Evolutionary conservation across 2,329 filamentous ascomycete species (phyloP).

Genomic region (Whalleya microplaca): DNA sequence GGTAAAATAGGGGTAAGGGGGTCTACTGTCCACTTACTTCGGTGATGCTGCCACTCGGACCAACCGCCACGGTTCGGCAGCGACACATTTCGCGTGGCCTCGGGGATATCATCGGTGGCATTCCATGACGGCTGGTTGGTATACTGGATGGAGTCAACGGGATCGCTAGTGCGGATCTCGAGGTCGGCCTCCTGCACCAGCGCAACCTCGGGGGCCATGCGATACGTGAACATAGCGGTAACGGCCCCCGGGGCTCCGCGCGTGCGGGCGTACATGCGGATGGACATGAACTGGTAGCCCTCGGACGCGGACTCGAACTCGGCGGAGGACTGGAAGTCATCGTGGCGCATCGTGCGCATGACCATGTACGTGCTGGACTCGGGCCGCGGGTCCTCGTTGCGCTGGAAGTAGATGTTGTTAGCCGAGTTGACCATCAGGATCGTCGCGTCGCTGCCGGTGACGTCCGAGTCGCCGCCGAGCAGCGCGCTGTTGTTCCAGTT

Average conservation of each 20-base stretch:
- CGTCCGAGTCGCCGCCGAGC: slow-evolving; percentile 28
- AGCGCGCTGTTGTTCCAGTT: slow-evolving; percentile 42
- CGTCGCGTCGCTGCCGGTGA: slow-evolving; percentile 38
- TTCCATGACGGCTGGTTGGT: slow-evolving; percentile 56
- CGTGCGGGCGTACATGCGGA: slow-evolving; percentile 56
- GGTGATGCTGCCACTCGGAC: slow-evolving; percentile 54
- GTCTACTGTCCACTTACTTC: slow-evolving; percentile 22
- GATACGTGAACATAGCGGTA: slow-evolving; percentile 58
- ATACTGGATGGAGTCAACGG: slow-evolving; percentile 44
- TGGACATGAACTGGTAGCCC: slow-evolving; percentile 43
- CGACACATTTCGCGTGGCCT: slow-evolving; percentile 45
- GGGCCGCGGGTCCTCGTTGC: slow-evolving; percentile 38
- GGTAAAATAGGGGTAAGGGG: background rate
- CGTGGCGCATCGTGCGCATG: slow-evolving; percentile 50
- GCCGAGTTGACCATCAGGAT: slow-evolving; percentile 44
- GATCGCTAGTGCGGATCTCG: slow-evolving; percentile 46
- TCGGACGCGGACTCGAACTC: slow-evolving; percentile 48
- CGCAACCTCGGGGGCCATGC: slow-evolving; percentile 26
- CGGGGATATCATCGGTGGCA: slow-evolving; percentile 44
- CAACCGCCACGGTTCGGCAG: slow-evolving; percentile 43
- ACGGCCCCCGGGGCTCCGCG: slow-evolving; percentile 51
- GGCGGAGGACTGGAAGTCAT: slow-evolving; percentile 50
- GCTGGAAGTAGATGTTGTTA: slow-evolving; percentile 51
- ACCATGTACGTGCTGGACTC: slow-evolving; percentile 49
- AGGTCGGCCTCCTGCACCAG: slow-evolving; percentile 44